A percentile compares a stretch with the other conserved stretches of the same genome.
phyloP scores from a whole-genome alignment of 169 alveolate species.

The Blepharisma undulans region DNA sequence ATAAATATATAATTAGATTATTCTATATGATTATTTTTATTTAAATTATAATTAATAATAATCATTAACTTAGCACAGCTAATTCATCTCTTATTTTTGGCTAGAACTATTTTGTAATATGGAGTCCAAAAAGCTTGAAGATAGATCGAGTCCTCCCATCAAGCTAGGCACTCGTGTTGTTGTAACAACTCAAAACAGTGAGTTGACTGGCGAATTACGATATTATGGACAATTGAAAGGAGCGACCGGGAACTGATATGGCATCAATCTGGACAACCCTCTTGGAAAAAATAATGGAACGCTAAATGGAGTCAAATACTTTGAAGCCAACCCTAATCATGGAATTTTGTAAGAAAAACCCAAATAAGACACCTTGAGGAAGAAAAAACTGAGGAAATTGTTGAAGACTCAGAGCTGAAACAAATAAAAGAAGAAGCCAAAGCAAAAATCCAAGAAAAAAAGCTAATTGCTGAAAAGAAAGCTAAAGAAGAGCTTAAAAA shows the following conservation, averaged over 20 bases:
- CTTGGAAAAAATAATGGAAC: conserved; percentile 83
- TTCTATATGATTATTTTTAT: too few relatives aligned
- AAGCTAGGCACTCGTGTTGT: neutral
- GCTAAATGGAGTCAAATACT: conserved; percentile 65
- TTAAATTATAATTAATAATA: too few relatives aligned
- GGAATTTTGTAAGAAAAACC: conserved; percentile 84
- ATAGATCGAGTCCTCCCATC: neutral
- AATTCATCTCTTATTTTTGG: too few relatives aligned
- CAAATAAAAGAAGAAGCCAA: conserved; percentile 19
- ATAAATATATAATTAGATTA: too few relatives aligned
- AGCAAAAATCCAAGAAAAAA: conserved; percentile 20
- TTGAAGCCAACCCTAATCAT: conserved; percentile 72
- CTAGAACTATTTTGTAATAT: neutral
- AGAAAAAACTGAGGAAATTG: neutral
- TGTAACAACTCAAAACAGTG: conserved; percentile 8
- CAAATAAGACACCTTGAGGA: conserved; percentile 48
- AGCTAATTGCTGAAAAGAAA: neutral
- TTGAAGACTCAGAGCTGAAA: neutral
- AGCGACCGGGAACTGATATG: conserved; percentile 85
- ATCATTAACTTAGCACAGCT: too few relatives aligned
- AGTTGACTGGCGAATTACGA: conserved; percentile 72
- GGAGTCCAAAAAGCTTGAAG: conserved; percentile 15
- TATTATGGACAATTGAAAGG: conserved; percentile 82
- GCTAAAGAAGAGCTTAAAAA: conserved; percentile 14
- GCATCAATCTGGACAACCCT: conserved; percentile 84